Base-by-base conservation (phyloP, 768 basidiomycete species). In the Clavulina sp. region DNA sequence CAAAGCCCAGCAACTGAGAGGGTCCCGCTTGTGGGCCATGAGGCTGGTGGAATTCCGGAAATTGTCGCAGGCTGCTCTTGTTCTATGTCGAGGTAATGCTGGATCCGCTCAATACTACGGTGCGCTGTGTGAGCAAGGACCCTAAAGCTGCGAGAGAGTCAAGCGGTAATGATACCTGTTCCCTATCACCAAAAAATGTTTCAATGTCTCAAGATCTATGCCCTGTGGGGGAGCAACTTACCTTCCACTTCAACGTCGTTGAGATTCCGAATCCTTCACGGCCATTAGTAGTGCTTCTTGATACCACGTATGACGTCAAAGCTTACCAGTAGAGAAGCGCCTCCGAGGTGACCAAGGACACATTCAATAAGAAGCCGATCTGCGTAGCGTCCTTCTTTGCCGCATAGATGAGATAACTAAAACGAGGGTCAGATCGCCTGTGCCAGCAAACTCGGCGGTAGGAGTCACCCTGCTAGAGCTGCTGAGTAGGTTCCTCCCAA, bases 1-100 rank as follows among this genome's bases (percentile, higher is more conserved):
- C 68, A 71, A 3, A 79, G 62, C 30, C 71, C 67, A 53, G 78
- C 71, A 1, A 76, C 71, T 2, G 62, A 57, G n/a, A 79, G 63
- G 9, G 68, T 63, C 0, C 78, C 78, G 29, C 71, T 73, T 1
- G 77, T 67, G 3, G 78, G 78, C 78, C 78, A 80, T 52, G 76
- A 73, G 0, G 78, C 77, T 3, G 78, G 76, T 2, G 78, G 78
- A 18, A 68, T 60, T 2, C 71, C 70, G 4, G 63, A 54, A 24
- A 61, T 54, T 0, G 66, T 66, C 0, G 69, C 55, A 49, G 66
- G 64, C 0, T 69, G 69, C 59, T 80, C 78, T 53, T 75, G 73
- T 49, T 76, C 75, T 36, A 76, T 74, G n/a, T 66, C 61, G 33
- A 78, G 60, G 57, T 77, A 79, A 41, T 71, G 72, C 43, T 72